Percentiles rank a stretch among this genome's conserved stretches.
Evolutionary conservation across 306 rosid genomes (phyloP).

Genomic region (Albizia julibrissin): DNA sequence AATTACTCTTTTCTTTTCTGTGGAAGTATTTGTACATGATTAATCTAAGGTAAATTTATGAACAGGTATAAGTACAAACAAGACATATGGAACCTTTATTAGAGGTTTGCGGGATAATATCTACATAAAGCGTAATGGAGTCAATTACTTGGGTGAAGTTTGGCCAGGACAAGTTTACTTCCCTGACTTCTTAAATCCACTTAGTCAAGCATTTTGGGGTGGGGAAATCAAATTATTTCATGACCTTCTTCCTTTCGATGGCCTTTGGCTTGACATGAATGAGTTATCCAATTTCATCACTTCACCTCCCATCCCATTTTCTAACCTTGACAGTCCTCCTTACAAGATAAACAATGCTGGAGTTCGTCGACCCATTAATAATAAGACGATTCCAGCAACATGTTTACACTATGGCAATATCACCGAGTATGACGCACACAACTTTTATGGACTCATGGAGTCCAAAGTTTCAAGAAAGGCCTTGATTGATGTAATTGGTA

Average conservation of each 20-base stretch:
- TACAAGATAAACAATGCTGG: constrained; percentile 63
- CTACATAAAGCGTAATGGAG: constrained; percentile 66
- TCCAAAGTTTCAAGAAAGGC: constrained; percentile 67
- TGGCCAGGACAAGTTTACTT: constrained; percentile 90
- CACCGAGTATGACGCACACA: constrained; percentile 80
- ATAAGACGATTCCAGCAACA: constrained; percentile 62
- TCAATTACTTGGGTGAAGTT: constrained; percentile 71
- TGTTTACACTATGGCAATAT: constrained; percentile 62
- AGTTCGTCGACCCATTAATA: constrained; percentile 44
- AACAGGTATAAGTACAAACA: constrained; percentile 70
- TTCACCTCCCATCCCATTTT: constrained; percentile 51
- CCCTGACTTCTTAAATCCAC: constrained; percentile 82
- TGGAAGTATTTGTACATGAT: not conserved
- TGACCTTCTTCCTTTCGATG: constrained; percentile 66
- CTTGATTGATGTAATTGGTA: constrained; percentile 57
- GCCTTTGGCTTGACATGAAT: constrained; percentile 93
- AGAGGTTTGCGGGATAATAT: constrained; percentile 73
- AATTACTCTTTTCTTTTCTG: not conserved
- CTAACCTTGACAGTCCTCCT: constrained; percentile 79
- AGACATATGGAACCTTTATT: constrained; percentile 57
- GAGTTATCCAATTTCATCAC: constrained; percentile 75
- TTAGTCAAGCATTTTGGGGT: constrained; percentile 54
- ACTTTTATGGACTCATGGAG: constrained; percentile 74
- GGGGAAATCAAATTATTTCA: constrained; percentile 67
- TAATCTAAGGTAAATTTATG: constrained; percentile 22